Percentiles rank a stretch among this genome's conserved stretches.
Conservation (phyloP, 495 filamentous ascomycete species). For the Coniosporium apollinis region DNA sequence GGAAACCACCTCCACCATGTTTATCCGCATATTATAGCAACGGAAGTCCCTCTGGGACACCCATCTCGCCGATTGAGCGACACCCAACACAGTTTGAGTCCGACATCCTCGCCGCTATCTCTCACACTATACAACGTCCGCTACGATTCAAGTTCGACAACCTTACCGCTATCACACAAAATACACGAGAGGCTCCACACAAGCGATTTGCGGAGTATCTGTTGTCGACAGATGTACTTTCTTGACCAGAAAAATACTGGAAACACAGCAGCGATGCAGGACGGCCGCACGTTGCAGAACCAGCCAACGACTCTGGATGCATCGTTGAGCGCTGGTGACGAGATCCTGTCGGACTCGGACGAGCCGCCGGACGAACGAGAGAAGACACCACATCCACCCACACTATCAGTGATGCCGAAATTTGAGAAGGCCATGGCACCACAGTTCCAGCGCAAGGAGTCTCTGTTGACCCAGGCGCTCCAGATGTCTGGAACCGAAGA, state of each 20-base stretch:
- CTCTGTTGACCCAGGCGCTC: slow-evolving; percentile 13
- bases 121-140: background rate
- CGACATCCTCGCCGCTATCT: background rate
- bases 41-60: background rate
- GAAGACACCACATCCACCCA: background rate
- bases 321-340: slow-evolving; percentile 3
- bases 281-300: background rate
- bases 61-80: background rate
- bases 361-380: slow-evolving; percentile 14
- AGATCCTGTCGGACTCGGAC: slow-evolving; percentile 9
- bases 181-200: background rate
- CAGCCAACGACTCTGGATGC: background rate
- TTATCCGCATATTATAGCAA: background rate
- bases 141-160: background rate
- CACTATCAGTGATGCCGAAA: background rate
- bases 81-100: background rate
- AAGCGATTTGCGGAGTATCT: no score
- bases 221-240: no score
- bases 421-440: background rate
- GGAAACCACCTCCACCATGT: background rate
- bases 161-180: background rate
- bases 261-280: background rate
- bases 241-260: background rate
- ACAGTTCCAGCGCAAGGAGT: slow-evolving; percentile 7
- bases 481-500: slow-evolving; percentile 12